Base-by-base conservation (phyloP, 164 flowering plant genomes). In the Magnolia kwangsiensis region DNA sequence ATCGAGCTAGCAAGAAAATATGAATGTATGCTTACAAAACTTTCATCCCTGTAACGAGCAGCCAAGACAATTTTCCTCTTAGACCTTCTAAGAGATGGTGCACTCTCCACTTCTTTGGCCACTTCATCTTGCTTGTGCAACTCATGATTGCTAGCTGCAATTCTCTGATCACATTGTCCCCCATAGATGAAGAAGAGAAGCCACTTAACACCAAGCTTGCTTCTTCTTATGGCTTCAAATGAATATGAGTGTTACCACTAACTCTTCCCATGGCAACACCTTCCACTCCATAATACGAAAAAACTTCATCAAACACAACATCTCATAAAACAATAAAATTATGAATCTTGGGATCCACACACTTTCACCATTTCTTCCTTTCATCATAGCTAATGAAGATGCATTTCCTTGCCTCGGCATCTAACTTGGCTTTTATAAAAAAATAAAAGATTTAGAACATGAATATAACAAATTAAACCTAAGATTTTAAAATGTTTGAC, bases 251-350 rank as follows among this genome's bases (percentile, higher is more conserved):
- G 71, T 3, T 67, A 31, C 49, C 49, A 67, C 71, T 3, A 67
- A 67, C 71, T 29, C 73, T 65, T 37, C 29, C 50, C 8, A 49
- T 71, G 73, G 23, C 10, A 50, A 24, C 55, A 50, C 0, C 31
- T 19, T 19, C 61, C 8, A 19, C 73, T 50, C 18, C 24, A 71
- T 51, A 14, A 0, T 50, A 68, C 55, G 23, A n/a, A 31, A 69
- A 51, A 50, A 55, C 51, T 72, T 78, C 67, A 73, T 68, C 74
- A 70, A 74, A 68, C 5, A 74, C 71, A 11, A 79, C 78, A 79
- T 79, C 78, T 8, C 55, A 0, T 8, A 73, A 74, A 63, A 18
- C 68, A 61, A 51, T 21, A 70, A 69, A 55, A 13, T 70, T 69
- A 69, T 55, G 51, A n/a, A 71, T 74, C 11, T 74, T 19, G 3